Evolutionary conservation across 768 basidiomycete genomes (phyloP), one percentile per base, ranked within the genome.

Genomic region (Lyophyllum decastes): DNA sequence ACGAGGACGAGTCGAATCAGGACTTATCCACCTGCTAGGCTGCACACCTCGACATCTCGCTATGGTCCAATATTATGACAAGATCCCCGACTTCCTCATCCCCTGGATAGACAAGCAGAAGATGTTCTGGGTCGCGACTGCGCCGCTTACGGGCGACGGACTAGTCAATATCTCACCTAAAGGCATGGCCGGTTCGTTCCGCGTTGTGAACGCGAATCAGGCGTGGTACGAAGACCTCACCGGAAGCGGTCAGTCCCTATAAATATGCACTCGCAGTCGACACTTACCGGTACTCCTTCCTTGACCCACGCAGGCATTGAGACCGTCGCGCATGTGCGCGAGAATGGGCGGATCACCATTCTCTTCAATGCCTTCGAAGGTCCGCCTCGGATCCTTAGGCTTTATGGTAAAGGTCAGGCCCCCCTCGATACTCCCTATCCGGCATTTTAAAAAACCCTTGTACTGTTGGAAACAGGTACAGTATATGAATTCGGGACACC

Each of bases 141-240:
- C 86, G 0, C 87, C 88, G 12, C 79, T 89, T 19, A 73, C 71
- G 9, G 66, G 65, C 0, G 77, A 82, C 11, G 88, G 86, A 0
- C 84, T 86, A 49, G 78, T 91, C 46, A 90, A 90, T 61, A 67
- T 90, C 24, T 88, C 86, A 0, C 87, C 88, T 0, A 90, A 90
- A 62, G 85, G 84, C 45, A 73, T 80, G 25, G 71, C 78, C 58
- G 82, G 82, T 8, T 82, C 81, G 4, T 88, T 91, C 64, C 86
- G 86, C 62, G 66, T 89, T 59, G 74, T 80, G 16, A 73, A 82
- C 55, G 69, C 78, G 19, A 81, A 75, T 41, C 73, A 70, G 46
- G 84, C 86, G 2, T 90, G 88, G 89, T 90, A 90, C 60, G 87
- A 90, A 64, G 88, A 90, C 66, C 75, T 88, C 45, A 85, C 83